These are phyloP conservation scores for Debaryomyces maramus DNA, from an alignment of 805 yeast genomes.

Conservation along the genomic window DNA sequence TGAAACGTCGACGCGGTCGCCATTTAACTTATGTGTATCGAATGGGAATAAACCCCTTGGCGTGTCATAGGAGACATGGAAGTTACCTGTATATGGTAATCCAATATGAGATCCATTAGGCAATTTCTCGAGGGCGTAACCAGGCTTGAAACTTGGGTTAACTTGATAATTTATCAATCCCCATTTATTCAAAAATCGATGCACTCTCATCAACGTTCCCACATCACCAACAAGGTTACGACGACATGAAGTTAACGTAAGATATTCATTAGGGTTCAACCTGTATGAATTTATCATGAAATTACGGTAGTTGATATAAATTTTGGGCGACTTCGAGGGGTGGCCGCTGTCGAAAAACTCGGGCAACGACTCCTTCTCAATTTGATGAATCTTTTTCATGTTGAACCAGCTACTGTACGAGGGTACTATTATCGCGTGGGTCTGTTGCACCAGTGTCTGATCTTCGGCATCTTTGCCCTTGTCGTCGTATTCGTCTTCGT, in stretches of 20 bases:
- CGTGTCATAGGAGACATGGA: constrained; percentile 76
- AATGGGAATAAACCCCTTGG: constrained; percentile 93
- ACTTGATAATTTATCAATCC: constrained; percentile 93
- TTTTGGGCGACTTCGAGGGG: constrained; percentile 75
- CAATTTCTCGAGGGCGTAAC: constrained; percentile 52
- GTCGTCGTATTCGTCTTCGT: background rate
- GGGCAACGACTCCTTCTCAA: constrained; percentile 82
- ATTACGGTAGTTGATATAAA: constrained; percentile 79
- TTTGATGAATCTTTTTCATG: constrained; percentile 65
- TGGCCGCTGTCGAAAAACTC: constrained; percentile 79
- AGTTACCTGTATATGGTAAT: constrained; percentile 76
- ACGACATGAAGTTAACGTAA: constrained; percentile 88
- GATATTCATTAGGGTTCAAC: constrained; percentile 83
- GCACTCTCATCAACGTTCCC: constrained; percentile 82
- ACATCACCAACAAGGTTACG: constrained; percentile 91
- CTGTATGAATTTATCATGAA: constrained; percentile 88
- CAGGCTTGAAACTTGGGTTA: constrained; percentile 72
- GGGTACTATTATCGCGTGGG: constrained; percentile 83
- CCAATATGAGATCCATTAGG: constrained; percentile 44
- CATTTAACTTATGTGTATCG: constrained; percentile 71
- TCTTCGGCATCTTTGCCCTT: constrained; percentile 4
- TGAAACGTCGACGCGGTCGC: constrained; percentile 46
- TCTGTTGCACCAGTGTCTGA: constrained; percentile 44
- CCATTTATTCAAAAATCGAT: constrained; percentile 84
- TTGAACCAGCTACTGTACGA: constrained; percentile 88